Evolutionary conservation across 768 basidiomycete genomes (phyloP), one percentile per base, ranked within the genome.

Genomic region (Ephemerocybe angulata): DNA sequence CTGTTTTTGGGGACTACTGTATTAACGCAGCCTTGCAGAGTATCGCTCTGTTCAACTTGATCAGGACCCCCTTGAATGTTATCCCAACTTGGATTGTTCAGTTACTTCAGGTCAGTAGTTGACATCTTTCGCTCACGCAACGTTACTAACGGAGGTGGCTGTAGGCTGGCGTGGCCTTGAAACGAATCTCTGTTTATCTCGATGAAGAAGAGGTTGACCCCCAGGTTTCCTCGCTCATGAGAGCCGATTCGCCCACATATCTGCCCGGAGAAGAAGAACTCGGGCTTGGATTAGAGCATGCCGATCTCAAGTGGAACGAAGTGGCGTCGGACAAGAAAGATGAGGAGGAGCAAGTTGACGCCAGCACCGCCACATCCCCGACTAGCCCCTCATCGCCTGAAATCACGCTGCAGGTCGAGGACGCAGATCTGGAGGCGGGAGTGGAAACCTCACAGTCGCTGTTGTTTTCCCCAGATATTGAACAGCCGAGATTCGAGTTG

Each of bases 41-140:
- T 0, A 88, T 97, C 31, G 82, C 91, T 0, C 68, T 96, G 40
- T 96, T 96, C 69, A 77, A 77, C 43, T 93, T 97, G 93, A 77
- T 97, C 62, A 84, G 87, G 29, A 66, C 75, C 19, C 92, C 93
- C 0, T 72, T 94, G 43, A 90, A 90, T 61, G 79, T 89, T 27
- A 85, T 96, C 46, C 93, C 93, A 0, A 74, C 82, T 7, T 93
- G 83, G 78, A 82, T 89, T 43, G 87, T 94, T 7, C 84, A 89
- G 46, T 74, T 93, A 22, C 76, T 93, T 2, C 87, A 89, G 66
- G 78, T 78, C 60, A 22, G 63, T 52, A 3, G 3, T 33, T 8
- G 29, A 13, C 42, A n/a, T 43, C 11, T 29, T 31, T 33, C 1
- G 12, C 19, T 8, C 19, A 6, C 31, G 19, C 21, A 37, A 2